These are phyloP conservation scores for Epithele typhae DNA, from an alignment of 768 basidiomycete genomes.

Conservation along the genomic window DNA sequence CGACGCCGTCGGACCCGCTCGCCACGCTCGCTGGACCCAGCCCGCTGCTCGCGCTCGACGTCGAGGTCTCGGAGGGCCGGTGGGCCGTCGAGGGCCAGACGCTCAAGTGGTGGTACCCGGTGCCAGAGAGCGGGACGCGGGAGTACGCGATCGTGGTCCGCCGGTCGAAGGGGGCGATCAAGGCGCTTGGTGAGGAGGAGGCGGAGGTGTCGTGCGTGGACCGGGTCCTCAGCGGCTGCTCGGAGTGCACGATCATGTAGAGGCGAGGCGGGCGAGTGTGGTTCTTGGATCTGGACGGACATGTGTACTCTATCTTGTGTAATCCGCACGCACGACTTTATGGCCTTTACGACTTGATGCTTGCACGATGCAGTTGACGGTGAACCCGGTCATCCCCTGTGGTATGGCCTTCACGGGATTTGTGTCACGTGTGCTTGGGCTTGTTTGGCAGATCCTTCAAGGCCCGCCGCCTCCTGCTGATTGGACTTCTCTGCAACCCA, in stretches of 20 bases:
- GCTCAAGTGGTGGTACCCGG: constrained; percentile 39
- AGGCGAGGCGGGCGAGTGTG: too few species aligned
- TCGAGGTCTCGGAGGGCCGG: constrained; percentile 42
- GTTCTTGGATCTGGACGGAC: too few species aligned
- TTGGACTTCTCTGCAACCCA: too few species aligned
- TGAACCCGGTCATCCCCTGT: too few species aligned
- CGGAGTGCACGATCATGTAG: constrained; percentile 14
- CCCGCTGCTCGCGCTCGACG: constrained; percentile 34
- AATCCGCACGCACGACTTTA: too few species aligned
- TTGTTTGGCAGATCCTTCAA: too few species aligned
- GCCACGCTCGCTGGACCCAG: background rate
- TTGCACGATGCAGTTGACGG: too few species aligned
- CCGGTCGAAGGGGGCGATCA: constrained; percentile 28
- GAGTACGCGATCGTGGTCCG: constrained; percentile 29
- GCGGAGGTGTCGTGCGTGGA: constrained; percentile 5
- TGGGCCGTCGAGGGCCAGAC: constrained; percentile 45
- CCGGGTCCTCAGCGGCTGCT: background rate
- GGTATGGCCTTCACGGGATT: too few species aligned
- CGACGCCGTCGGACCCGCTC: background rate
- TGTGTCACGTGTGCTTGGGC: too few species aligned
- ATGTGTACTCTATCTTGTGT: too few species aligned
- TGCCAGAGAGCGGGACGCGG: constrained; percentile 25
- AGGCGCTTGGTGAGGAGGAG: constrained; percentile 12
- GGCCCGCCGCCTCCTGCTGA: too few species aligned
- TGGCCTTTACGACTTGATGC: too few species aligned